Evolutionary conservation across 257 asterid species (phyloP).

Genomic region (Asclepias syriaca): DNA sequence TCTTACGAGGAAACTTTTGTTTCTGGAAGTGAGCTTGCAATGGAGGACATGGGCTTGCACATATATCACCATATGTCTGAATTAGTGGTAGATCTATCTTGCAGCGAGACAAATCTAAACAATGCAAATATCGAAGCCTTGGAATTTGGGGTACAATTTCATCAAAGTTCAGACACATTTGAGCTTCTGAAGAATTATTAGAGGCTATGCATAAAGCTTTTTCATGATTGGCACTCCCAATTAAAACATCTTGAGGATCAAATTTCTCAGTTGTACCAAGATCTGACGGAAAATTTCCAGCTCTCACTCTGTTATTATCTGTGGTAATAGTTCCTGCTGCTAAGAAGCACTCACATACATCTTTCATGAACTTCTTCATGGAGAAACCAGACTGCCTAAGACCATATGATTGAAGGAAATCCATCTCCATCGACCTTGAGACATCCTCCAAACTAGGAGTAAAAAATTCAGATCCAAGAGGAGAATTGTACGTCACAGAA

Average conservation of each 20-base stretch:
- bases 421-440: constrained; percentile 6
- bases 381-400: constrained; percentile 18
- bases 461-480: neutral
- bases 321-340: constrained; percentile 9
- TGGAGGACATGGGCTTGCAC: constrained; percentile 13
- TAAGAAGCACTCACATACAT: constrained; percentile 25
- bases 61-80: constrained; percentile 1
- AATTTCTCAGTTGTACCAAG: constrained; percentile 5
- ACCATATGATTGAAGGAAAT: neutral
- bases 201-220: constrained; percentile 19
- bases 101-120: constrained; percentile 19
- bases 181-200: constrained; percentile 16
- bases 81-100: neutral
- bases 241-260: constrained; percentile 12
- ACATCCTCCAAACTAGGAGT: constrained; percentile 8
- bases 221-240: constrained; percentile 18
- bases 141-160: constrained; percentile 27
- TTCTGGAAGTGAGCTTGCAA: constrained; percentile 4
- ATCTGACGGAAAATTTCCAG: constrained; percentile 14
- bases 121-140: constrained; percentile 14
- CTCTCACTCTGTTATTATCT: constrained; percentile 2
- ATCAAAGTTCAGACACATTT: constrained; percentile 11
- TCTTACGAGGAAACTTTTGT: constrained; percentile 10
- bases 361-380: constrained; percentile 20
- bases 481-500: constrained; percentile 20